phyloP scores from a whole-genome alignment of 768 basidiomycete species.

The Kwoniella sp. region DNA sequence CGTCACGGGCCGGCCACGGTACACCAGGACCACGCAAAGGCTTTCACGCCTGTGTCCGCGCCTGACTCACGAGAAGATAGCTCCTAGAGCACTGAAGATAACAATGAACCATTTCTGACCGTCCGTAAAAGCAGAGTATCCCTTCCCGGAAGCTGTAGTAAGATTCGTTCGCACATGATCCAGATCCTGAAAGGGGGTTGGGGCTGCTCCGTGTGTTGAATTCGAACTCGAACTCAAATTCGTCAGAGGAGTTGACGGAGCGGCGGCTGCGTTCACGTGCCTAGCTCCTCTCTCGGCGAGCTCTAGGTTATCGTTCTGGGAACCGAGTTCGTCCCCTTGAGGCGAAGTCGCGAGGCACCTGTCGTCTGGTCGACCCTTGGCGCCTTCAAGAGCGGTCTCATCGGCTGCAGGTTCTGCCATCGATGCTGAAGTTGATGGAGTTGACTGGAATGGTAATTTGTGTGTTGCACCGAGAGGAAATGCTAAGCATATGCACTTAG shows the following conservation, averaged over 20 bases:
- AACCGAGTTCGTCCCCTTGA: too few relatives aligned
- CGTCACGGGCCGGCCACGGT: too few relatives aligned
- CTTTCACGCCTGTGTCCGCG: neutral
- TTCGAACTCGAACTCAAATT: too few relatives aligned
- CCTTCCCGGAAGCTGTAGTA: conserved; percentile 17
- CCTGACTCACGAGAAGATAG: conserved; percentile 56
- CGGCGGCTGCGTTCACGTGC: too few relatives aligned
- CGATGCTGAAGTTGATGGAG: neutral
- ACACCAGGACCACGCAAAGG: too few relatives aligned
- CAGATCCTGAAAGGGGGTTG: conserved; percentile 13
- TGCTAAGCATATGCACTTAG: too few relatives aligned
- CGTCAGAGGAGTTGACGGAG: too few relatives aligned
- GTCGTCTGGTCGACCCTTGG: neutral
- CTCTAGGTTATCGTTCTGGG: too few relatives aligned
- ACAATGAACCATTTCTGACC: conserved; percentile 42
- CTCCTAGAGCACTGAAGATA: conserved; percentile 37
- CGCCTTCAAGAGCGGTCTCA: neutral
- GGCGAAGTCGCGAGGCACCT: neutral
- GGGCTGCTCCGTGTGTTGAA: neutral
- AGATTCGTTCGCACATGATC: conserved; percentile 14
- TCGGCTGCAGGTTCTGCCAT: neutral
- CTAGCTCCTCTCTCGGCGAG: too few relatives aligned
- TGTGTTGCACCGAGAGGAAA: too few relatives aligned
- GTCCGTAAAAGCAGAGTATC: conserved; percentile 35
- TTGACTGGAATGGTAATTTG: too few relatives aligned